Conservation (phyloP, 2,329 filamentous ascomycete species). For the Acarospora socialis region DNA sequence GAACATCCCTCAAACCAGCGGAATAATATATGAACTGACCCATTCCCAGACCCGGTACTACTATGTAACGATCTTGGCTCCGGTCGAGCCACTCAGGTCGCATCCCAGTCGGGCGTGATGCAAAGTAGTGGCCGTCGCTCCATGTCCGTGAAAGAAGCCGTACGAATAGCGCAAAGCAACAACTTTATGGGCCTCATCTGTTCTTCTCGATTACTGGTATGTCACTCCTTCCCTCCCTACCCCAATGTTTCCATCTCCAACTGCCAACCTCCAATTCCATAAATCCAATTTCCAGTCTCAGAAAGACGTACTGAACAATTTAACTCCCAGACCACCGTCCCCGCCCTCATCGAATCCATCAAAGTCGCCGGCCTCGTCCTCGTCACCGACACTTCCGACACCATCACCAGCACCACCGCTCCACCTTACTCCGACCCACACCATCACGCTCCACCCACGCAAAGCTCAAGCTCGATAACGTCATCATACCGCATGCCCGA, state of each 20-base stretch:
- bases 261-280: neutral
- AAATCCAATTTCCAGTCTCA: no score
- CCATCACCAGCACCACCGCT: slow-evolving; percentile 2
- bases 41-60: slow-evolving; percentile 60
- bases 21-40: neutral
- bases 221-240: slow-evolving; percentile 22
- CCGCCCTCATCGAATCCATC: slow-evolving; percentile 80
- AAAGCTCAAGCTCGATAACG: no score
- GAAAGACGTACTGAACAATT: no score
- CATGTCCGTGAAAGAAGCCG: slow-evolving; percentile 86
- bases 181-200: slow-evolving; percentile 98
- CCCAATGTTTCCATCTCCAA: slow-evolving; percentile 1
- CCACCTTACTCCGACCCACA: slow-evolving; percentile 18
- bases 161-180: slow-evolving; percentile 83
- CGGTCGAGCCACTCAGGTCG: slow-evolving; percentile 30
- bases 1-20: slow-evolving; percentile 20
- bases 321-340: slow-evolving; percentile 91
- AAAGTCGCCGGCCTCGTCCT: slow-evolving; percentile 88
- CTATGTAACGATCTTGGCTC: slow-evolving; percentile 82
- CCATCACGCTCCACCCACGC: no score
- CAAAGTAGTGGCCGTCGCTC: slow-evolving; percentile 55
- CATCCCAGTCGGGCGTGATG: slow-evolving; percentile 22
- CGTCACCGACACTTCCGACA: slow-evolving; percentile 67
- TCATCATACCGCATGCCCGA: slow-evolving; percentile 47
- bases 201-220: slow-evolving; percentile 69